Base-by-base conservation (phyloP, 139 green algal species). In the Nannochloris sp. region DNA sequence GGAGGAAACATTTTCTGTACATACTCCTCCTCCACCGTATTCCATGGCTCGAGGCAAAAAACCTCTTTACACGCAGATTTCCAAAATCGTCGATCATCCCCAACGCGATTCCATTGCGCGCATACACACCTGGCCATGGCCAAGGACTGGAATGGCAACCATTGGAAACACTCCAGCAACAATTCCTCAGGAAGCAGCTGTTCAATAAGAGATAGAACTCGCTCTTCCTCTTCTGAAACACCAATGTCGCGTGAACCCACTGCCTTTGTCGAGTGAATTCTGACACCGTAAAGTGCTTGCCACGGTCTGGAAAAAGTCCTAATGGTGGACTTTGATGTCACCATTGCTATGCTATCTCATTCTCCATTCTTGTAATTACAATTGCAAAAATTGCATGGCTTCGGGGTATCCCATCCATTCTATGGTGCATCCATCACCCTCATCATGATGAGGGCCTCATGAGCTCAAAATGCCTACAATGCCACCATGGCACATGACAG, bases 101-200 rank as follows among this genome's bases (percentile, higher is more conserved):
- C 66, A 4, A 83, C 19, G 3, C 37, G 23, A 4, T 72, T 61
- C 83, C 82, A 92, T 66, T 87, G 71, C 31, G 65, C 70, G 78
- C 88, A 95, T 4, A 89, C 84, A 61, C 80, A 83, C 10, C 76
- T 72, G 5, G 66, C 75, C 3, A 27, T 59, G 1, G 73, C 88
- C 19, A 94, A 65, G 1, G 49, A 58, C 5, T 81, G 77, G 4
- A 82, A 61, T 12, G 70, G 67, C 31, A 94, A 70, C 23, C 67
- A 60, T 24, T 16, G 15, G 1, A 95, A 72, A 7, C 90, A 65
- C 0, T 71, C 54, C 1, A 77, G 40, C 70, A 90, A 70, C 43
- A 95, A 43, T 57, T 95, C 88, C 10, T 91, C 67, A 0, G 82
- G 81, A 31, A 95, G 61, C 19, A 83, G 15, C 51, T 67, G 61